Conservation (phyloP, 306 rosid genomes). For the Rosa multiflora region DNA sequence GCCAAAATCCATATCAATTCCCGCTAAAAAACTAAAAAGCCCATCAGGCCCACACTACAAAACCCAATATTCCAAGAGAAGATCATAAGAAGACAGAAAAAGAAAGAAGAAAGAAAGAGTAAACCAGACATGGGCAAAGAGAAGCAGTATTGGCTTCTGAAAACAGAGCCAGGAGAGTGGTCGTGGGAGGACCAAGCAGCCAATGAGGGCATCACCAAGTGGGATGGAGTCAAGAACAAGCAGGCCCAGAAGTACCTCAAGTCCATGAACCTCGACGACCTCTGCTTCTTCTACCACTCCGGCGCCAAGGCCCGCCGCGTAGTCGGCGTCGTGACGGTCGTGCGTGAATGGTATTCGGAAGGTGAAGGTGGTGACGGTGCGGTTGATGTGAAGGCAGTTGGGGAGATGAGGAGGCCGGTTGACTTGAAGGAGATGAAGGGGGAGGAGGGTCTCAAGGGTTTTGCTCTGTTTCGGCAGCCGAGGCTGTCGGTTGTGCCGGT, state of each 20-base stretch:
- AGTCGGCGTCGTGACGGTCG: constrained; percentile 69
- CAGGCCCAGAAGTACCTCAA: constrained; percentile 81
- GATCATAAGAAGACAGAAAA: background rate
- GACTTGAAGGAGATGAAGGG: constrained; percentile 78
- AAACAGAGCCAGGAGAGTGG: constrained; percentile 85
- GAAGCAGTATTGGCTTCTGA: constrained; percentile 57
- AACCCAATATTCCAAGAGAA: background rate
- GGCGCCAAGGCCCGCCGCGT: constrained; percentile 76
- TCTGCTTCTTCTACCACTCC: constrained; percentile 85
- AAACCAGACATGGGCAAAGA: background rate
- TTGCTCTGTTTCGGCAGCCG: constrained; percentile 64
- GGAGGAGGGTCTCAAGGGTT: constrained; percentile 42
- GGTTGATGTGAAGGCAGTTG: constrained; percentile 71
- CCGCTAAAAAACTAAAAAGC: background rate
- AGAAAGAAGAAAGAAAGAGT: background rate
- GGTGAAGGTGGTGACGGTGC: constrained; percentile 28
- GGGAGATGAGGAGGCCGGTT: constrained; percentile 74
- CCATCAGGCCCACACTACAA: background rate
- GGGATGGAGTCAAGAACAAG: constrained; percentile 95
- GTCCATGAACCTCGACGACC: constrained; percentile 62
- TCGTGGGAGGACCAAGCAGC: constrained; percentile 89
- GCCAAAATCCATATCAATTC: background rate
- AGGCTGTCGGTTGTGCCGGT: constrained; percentile 80
- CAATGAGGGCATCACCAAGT: constrained; percentile 62
- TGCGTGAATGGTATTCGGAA: constrained; percentile 52